phyloP scores from a whole-genome alignment of 768 basidiomycete species.

The Basidioascus undulatus region DNA sequence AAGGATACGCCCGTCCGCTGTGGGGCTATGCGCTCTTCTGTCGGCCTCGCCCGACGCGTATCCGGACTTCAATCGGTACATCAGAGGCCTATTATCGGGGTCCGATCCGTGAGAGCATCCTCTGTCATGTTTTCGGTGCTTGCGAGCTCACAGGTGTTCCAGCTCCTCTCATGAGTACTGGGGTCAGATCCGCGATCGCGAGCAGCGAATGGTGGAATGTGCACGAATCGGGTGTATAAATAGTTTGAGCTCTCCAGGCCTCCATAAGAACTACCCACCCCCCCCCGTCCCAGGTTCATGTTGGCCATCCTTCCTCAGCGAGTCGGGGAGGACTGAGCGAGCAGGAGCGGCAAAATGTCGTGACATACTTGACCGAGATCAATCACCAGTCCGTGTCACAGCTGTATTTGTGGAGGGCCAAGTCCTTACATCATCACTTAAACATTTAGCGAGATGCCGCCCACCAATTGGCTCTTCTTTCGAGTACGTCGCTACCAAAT shows the following conservation, averaged over 20 bases:
- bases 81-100: slow-evolving; percentile 38
- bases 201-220: slow-evolving; percentile 64
- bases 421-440: not conserved
- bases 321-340: slow-evolving; percentile 35
- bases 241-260: too few species aligned
- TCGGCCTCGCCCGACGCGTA: slow-evolving; percentile 40
- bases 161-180: slow-evolving; percentile 58
- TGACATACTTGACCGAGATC: slow-evolving; percentile 45
- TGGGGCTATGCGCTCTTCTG: slow-evolving; percentile 48
- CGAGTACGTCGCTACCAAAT: slow-evolving; percentile 23
- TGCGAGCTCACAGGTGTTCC: too few species aligned
- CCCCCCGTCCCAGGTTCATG: too few species aligned
- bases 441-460: slow-evolving; percentile 18
- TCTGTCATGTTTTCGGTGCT: too few species aligned
- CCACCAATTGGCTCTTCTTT: slow-evolving; percentile 74
- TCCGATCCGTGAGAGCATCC: slow-evolving; percentile 39
- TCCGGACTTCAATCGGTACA: slow-evolving; percentile 35
- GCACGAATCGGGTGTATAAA: slow-evolving; percentile 51
- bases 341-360: slow-evolving; percentile 32
- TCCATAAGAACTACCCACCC: too few species aligned
- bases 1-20: slow-evolving; percentile 50
- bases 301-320: slow-evolving; percentile 39
- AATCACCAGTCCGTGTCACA: slow-evolving; percentile 65
- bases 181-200: slow-evolving; percentile 47
- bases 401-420: slow-evolving; percentile 15